These are phyloP conservation scores for Calonectria pauciramosa DNA, from an alignment of 2,329 filamentous ascomycete genomes.

Conservation along the genomic window DNA sequence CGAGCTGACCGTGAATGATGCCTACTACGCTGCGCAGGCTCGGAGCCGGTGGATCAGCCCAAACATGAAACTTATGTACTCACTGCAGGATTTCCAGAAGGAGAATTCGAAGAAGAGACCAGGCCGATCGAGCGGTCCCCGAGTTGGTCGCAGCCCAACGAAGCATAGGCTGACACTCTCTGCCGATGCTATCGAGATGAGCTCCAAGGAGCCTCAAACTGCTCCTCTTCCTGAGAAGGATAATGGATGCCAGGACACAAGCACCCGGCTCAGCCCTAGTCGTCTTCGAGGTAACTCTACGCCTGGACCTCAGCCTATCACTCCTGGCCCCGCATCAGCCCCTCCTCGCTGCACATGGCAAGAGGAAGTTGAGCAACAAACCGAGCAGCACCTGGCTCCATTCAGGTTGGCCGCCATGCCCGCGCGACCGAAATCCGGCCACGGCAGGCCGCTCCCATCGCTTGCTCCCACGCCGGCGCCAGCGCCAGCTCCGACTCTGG, in stretches of 20 bases:
- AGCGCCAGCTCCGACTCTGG: not conserved
- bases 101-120: conserved; percentile 67
- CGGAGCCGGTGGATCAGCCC: conserved; percentile 91
- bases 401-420: conserved; percentile 45
- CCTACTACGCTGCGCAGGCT: conserved; percentile 84
- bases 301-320: conserved; percentile 63
- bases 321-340: conserved; percentile 76
- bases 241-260: conserved; percentile 55
- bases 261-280: conserved; percentile 56
- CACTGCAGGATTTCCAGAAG: conserved; percentile 85
- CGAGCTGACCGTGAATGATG: conserved; percentile 82
- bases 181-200: conserved; percentile 67
- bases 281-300: conserved; percentile 68
- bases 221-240: conserved; percentile 72
- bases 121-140: conserved; percentile 61
- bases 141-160: conserved; percentile 67
- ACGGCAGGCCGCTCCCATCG: conserved; percentile 27
- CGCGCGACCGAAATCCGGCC: conserved; percentile 54
- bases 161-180: conserved; percentile 74
- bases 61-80: conserved; percentile 94
- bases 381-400: conserved; percentile 32
- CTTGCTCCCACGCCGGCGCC: conserved; percentile 28
- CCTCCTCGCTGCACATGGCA: conserved; percentile 74
- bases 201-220: conserved; percentile 70
- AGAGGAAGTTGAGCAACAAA: conserved; percentile 59